Evolutionary conservation across 371 early-diverging fungal species (phyloP), one percentile per base, ranked within the genome.

Genomic region (Mortierella sp.): DNA sequence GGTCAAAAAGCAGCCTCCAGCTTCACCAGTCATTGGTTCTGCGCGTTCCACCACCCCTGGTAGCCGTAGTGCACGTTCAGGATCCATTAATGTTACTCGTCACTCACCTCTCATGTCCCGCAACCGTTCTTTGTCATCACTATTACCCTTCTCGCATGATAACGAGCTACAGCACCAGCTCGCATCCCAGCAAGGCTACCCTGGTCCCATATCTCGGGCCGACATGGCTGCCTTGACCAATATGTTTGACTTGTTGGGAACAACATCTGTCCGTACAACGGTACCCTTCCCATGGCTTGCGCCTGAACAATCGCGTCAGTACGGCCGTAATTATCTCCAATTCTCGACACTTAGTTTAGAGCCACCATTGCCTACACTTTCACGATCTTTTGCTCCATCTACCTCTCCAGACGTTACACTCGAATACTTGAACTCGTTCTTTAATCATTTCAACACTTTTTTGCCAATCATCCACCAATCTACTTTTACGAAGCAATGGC

Each of bases 401-500:
- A 32, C 53, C 9, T 55, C 88, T 1, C 72, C 78, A 9, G 85
- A 88, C 1, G 85, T 85, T 21, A 83, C 84, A 32, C 72, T 70
- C 13, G 80, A 85, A 9, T 84, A 93, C 11, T 67, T 93, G 38
- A 83, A 87, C 33, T 72, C 87, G 40, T 94, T 87, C 84, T 93
- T 94, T 83, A 81, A 87, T 43, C 84, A 84, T 60, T 85, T 93
- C 16, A 89, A 94, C 77, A 89, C 91, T 0, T 88, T 86, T 60
- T 86, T 90, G 38, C 93, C 94, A 3, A 75, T 92, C 15, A 62
- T 92, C 21, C 88, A 92, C 77, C 86, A 87, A 59, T 76, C 86
- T 7, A 84, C 91, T 22, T 90, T 92, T 64, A 78, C 88, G 72
- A 71, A 74, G 50, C 83, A 82, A 52, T 81, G 72, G 76, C 69